Evolutionary conservation across 257 asterid species (phyloP).

Genomic region (Jacaranda mimosifolia): DNA sequence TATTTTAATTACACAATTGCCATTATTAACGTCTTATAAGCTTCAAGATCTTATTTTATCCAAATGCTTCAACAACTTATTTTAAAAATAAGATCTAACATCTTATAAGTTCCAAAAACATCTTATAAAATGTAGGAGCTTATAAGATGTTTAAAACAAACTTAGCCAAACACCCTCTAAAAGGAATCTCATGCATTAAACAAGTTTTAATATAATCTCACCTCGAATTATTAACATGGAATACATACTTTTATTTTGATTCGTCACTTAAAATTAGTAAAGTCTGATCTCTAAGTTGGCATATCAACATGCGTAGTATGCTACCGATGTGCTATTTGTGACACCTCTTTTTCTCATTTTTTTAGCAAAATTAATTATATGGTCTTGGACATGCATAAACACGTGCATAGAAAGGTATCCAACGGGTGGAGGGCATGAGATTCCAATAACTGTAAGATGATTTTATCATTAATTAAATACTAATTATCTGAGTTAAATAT

Average conservation of each 20-base stretch:
- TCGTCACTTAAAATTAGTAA: conserved; percentile 10
- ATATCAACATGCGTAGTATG: conserved; percentile 45
- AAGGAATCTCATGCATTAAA: conserved; percentile 22
- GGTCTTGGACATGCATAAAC: conserved; percentile 35
- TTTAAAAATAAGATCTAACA: no score
- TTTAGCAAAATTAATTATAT: conserved; percentile 15
- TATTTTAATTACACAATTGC: no score
- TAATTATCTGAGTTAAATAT: conserved; percentile 13
- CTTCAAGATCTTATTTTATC: no score
- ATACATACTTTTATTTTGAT: not conserved
- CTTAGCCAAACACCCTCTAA: no score
- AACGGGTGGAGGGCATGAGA: conserved; percentile 38
- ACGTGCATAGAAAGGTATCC: conserved; percentile 53
- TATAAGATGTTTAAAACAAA: no score
- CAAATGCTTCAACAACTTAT: no score
- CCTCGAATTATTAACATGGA: conserved; percentile 28
- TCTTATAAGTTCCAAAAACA: no score
- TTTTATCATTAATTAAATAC: conserved; percentile 25
- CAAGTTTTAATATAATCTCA: not conserved
- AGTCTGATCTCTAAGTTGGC: conserved; percentile 38
- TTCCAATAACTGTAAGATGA: conserved; percentile 38
- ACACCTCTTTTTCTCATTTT: not conserved
- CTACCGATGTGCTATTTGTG: conserved; percentile 34
- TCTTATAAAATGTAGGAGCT: no score
- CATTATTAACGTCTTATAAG: no score